A percentile compares a stretch with the other conserved stretches of the same genome.
Conservation (phyloP, 2,329 filamentous ascomycete species). For the Aspergillus piperis region DNA sequence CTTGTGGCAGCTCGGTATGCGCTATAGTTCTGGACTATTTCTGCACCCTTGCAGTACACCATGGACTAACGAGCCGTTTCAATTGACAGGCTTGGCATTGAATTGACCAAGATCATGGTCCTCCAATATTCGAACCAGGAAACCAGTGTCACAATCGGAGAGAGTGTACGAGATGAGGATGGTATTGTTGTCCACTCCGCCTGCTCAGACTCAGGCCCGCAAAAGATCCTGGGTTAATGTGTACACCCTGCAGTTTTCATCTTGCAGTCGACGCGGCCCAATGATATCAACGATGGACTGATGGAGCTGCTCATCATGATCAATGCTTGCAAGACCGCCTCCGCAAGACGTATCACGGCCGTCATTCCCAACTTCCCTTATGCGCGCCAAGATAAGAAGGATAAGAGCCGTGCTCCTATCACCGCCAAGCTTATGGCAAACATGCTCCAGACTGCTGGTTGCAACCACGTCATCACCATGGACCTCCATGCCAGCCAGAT, state of each 20-base stretch:
- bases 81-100: conserved; percentile 60
- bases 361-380: conserved; percentile 97
- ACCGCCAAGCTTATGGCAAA: conserved; percentile 95
- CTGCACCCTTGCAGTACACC: background rate
- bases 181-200: conserved; percentile 50
- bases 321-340: conserved; percentile 85
- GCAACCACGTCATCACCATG: conserved; percentile 94
- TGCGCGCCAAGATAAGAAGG: conserved; percentile 96
- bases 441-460: conserved; percentile 94
- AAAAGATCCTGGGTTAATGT: conserved; percentile 10
- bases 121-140: conserved; percentile 67
- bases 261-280: conserved; percentile 88
- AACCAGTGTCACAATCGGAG: conserved; percentile 79
- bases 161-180: conserved; percentile 96
- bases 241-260: conserved; percentile 71
- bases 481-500: conserved; percentile 93
- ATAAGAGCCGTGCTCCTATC: conserved; percentile 93
- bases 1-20: conserved; percentile 66
- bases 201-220: conserved; percentile 6
- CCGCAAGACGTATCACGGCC: conserved; percentile 87
- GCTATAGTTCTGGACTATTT: background rate
- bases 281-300: conserved; percentile 95
- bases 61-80: conserved; percentile 15
- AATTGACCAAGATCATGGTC: conserved; percentile 69
- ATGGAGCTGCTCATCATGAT: conserved; percentile 99